Evolutionary conservation across 2,329 filamentous ascomycete genomes (phyloP).

Genomic region (Beauveria asiatica): DNA sequence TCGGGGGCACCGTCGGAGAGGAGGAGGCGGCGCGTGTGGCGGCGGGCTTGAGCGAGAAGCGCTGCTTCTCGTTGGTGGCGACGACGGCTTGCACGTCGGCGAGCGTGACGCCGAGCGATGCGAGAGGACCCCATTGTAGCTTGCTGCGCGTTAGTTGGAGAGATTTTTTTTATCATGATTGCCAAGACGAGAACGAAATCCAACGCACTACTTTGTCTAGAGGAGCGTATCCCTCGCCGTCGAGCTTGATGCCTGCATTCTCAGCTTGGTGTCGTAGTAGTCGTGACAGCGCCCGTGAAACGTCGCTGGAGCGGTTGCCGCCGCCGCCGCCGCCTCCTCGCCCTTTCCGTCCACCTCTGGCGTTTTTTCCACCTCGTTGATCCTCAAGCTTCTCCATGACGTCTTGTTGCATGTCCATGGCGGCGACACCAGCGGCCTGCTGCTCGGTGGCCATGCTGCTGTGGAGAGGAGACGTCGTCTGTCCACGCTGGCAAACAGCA

Average conservation of each 20-base stretch:
- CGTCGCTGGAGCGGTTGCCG: conserved; percentile 25
- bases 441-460: conserved; percentile 4
- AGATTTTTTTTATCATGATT: background rate
- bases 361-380: background rate
- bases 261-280: conserved; percentile 49
- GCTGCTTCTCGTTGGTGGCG: conserved; percentile 75
- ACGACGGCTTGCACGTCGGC: conserved; percentile 65
- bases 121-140: conserved; percentile 51
- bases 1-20: conserved; percentile 20
- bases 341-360: conserved; percentile 14
- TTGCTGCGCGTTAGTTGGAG: conserved; percentile 24
- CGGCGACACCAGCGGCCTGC: background rate
- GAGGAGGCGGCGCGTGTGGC: conserved; percentile 7
- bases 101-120: conserved; percentile 64
- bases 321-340: conserved; percentile 21
- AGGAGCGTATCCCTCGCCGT: conserved; percentile 50
- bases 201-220: conserved; percentile 51
- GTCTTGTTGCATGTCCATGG: conserved; percentile 4
- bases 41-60: conserved; percentile 62
- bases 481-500: background rate
- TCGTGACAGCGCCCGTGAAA: conserved; percentile 46
- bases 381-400: background rate
- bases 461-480: background rate
- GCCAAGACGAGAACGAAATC: background rate
- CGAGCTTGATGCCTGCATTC: conserved; percentile 47